A percentile compares a stretch with the other conserved stretches of the same genome.
Conservation (phyloP, 2,329 filamentous ascomycete species). For the Domatiomyces globalis region DNA sequence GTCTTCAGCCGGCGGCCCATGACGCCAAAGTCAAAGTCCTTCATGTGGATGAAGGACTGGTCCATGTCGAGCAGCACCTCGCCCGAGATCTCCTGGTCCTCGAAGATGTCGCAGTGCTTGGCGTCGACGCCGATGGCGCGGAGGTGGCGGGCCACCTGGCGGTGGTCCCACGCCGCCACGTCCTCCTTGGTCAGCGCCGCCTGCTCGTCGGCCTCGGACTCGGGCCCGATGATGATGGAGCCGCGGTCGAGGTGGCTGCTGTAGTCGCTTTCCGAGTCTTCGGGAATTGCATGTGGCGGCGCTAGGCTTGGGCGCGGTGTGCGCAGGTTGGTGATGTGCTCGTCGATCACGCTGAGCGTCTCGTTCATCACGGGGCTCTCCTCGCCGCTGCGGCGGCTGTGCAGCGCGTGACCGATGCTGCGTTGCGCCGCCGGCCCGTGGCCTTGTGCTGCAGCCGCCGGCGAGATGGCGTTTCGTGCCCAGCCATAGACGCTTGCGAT, state of each 20-base stretch:
- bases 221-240: constrained; percentile 85
- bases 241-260: constrained; percentile 59
- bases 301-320: constrained; percentile 42
- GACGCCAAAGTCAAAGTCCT: constrained; percentile 83
- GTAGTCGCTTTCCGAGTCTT: constrained; percentile 71
- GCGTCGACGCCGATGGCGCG: constrained; percentile 74
- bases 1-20: constrained; percentile 82
- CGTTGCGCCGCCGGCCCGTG: constrained; percentile 28
- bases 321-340: constrained; percentile 83
- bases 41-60: constrained; percentile 86
- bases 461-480: not conserved
- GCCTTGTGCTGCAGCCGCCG: not conserved
- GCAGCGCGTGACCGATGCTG: constrained; percentile 32
- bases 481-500: not conserved
- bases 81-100: constrained; percentile 88
- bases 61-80: constrained; percentile 91
- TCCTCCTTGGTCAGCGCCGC: constrained; percentile 54
- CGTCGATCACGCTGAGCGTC: constrained; percentile 88
- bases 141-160: constrained; percentile 76
- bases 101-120: constrained; percentile 83
- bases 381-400: constrained; percentile 37
- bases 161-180: constrained; percentile 65
- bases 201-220: constrained; percentile 87
- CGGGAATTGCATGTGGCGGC: constrained; percentile 21
- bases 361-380: constrained; percentile 79